phyloP scores from a whole-genome alignment of 2,329 filamentous ascomycete genomes.

The Emmonsiellopsis sp. region DNA sequence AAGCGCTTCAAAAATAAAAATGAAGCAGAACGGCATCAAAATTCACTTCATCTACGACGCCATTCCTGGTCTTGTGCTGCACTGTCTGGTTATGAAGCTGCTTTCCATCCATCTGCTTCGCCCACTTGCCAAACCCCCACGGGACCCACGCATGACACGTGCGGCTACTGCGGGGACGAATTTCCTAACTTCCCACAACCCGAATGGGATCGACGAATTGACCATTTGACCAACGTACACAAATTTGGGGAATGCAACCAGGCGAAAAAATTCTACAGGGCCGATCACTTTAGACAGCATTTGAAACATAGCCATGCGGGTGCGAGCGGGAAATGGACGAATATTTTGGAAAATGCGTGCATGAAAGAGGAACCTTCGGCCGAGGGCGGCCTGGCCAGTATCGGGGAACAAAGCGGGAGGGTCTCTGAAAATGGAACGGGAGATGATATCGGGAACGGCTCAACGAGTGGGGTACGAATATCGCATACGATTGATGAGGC shows the following conservation, averaged over 20 bases:
- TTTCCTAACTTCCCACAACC: conserved; percentile 66
- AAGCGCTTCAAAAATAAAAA: conserved; percentile 99
- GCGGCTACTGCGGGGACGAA: conserved; percentile 92
- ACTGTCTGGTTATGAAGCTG: conserved; percentile 63
- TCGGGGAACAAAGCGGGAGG: conserved; percentile 16
- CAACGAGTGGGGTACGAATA: conserved; percentile 5
- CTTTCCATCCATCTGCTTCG: conserved; percentile 71
- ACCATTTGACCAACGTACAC: conserved; percentile 82
- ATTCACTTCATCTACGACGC: conserved; percentile 80
- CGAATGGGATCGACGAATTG: conserved; percentile 79
- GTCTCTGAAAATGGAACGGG: conserved; percentile 3
- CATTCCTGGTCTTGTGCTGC: conserved; percentile 97
- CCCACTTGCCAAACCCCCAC: conserved; percentile 25
- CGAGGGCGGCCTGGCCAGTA: conserved; percentile 19
- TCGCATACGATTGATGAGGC: conserved; percentile 16
- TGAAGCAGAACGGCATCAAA: conserved; percentile 91
- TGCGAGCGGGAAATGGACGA: conserved; percentile 97
- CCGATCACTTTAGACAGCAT: conserved; percentile 96
- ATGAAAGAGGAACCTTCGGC: conserved; percentile 68
- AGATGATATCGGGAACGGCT: conserved; percentile 1
- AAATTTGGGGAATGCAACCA: conserved; percentile 98
- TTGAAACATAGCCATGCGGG: conserved; percentile 95
- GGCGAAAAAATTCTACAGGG: conserved; percentile 94
- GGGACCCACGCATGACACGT: conserved; percentile 54
- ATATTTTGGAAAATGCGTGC: conserved; percentile 92